These are phyloP conservation scores for Lathyrus tuberosus DNA, from an alignment of 306 rosid species.

Conservation along the genomic window DNA sequence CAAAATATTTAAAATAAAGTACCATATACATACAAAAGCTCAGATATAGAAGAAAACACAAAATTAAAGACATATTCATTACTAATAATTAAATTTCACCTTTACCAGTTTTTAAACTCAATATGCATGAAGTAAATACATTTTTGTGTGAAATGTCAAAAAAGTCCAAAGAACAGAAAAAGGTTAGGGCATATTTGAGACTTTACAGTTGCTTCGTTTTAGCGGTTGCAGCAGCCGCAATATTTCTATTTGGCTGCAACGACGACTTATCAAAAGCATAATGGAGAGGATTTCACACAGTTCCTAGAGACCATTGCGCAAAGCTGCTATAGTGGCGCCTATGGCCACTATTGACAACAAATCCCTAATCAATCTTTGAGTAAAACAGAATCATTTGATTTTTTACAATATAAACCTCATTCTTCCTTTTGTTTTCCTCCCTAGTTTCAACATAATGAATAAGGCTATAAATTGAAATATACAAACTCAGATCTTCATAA, in stretches of 20 bases:
- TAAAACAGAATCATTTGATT: conserved; percentile 12
- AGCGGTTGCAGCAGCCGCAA: background rate
- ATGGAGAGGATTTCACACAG: background rate
- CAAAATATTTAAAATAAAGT: background rate
- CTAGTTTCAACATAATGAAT: background rate
- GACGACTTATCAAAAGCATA: background rate
- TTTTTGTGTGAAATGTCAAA: background rate
- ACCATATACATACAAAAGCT: background rate
- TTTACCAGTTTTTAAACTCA: background rate
- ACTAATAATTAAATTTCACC: background rate
- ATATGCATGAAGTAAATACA: background rate
- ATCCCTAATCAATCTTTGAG: conserved; percentile 10
- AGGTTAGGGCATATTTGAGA: background rate
- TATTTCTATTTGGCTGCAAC: background rate
- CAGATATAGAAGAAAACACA: background rate
- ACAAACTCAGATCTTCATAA: conserved; percentile 7
- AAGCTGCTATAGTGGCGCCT: background rate
- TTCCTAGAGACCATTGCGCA: background rate
- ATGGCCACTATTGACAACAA: background rate
- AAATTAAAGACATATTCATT: background rate
- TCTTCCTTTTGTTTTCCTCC: conserved; percentile 1
- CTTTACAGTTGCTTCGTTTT: background rate
- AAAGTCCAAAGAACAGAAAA: background rate
- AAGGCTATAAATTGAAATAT: conserved; percentile 2
- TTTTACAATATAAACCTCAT: conserved; percentile 22